Evolutionary conservation across 176 grass and related monocot species (phyloP).

Genomic region (Melocanna baccifera): DNA sequence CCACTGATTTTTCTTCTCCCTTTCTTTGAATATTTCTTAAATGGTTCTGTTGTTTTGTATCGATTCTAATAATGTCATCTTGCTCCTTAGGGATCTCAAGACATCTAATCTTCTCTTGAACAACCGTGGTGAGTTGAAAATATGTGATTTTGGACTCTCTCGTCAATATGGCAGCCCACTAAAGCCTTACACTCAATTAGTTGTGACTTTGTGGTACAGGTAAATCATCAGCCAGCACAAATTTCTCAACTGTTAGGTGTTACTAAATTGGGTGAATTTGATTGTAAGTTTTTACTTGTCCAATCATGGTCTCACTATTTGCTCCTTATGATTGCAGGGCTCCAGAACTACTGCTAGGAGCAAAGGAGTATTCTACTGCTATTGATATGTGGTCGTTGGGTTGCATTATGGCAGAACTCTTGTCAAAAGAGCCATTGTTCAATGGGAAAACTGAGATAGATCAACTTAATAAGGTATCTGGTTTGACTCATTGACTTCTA

Average conservation of each 20-base stretch:
- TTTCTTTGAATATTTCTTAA: background rate
- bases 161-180: slow-evolving; percentile 87
- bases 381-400: slow-evolving; percentile 98
- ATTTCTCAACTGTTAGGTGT: slow-evolving; percentile 8
- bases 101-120: slow-evolving; percentile 95
- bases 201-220: slow-evolving; percentile 99
- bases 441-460: slow-evolving; percentile 68
- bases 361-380: slow-evolving; percentile 90
- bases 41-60: background rate
- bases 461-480: slow-evolving; percentile 78
- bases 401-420: slow-evolving; percentile 94
- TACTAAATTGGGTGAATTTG: background rate
- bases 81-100: slow-evolving; percentile 69
- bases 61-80: slow-evolving; percentile 21
- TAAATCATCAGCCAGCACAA: slow-evolving; percentile 15
- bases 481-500: background rate
- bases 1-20: background rate
- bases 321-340: slow-evolving; percentile 46
- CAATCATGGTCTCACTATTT: background rate
- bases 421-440: slow-evolving; percentile 80
- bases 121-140: slow-evolving; percentile 88
- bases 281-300: background rate
- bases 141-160: slow-evolving; percentile 95
- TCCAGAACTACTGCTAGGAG: slow-evolving; percentile 81
- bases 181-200: slow-evolving; percentile 90